Evolutionary conservation across 495 filamentous ascomycete genomes (phyloP), one percentile per base, ranked within the genome.

Genomic region (Talaromyces wortmannii): DNA sequence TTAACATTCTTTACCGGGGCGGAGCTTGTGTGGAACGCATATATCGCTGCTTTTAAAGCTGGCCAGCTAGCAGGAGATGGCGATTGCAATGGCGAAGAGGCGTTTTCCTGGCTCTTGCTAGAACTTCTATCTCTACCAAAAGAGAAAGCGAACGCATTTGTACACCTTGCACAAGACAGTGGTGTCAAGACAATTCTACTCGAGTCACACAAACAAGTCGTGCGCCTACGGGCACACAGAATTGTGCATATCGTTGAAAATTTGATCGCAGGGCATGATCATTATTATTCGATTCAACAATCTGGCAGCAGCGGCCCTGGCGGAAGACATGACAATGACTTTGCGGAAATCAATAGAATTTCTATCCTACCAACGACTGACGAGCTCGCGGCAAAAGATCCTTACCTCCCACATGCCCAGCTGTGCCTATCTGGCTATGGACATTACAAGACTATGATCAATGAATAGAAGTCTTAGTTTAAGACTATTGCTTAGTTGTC

Each of bases 91-190:
- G 66, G 66, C 0, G 44, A 73, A 2, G 61, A 73, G 2, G 64
- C 69, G 0, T 84, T 86, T 56, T 75, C 75, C 5, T 86, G 83
- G 80, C 65, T 88, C 3, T 61, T 84, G 0, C 52, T 77, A 1
- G 71, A 84, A 59, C 67, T 87, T 6, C 32, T 85, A 0, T 73
- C 64, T 1, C 61, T 77, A 0, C 74, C 73, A 0, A 31, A 58
- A 0, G 0, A 53, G 57, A 29, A 60, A n/a, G 45, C n/a, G 2
- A 1, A 32, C 15, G 3, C 32, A 11, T 50, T 52, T 11, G 48
- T 61, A 5, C 60, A 64, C 10, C 57, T 75, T 29, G 61, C 57
- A 33, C 52, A 56, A 33, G 59, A 56, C 8, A 50, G 70, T 2
- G 45, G 58, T 0, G 54, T 65, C 16, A 52, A 57, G 31, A 56